A percentile compares a stretch with the other conserved stretches of the same genome.
These are phyloP conservation scores for Desmodesmus armatus DNA, from an alignment of 139 green algal genomes.

Conservation along the genomic window DNA sequence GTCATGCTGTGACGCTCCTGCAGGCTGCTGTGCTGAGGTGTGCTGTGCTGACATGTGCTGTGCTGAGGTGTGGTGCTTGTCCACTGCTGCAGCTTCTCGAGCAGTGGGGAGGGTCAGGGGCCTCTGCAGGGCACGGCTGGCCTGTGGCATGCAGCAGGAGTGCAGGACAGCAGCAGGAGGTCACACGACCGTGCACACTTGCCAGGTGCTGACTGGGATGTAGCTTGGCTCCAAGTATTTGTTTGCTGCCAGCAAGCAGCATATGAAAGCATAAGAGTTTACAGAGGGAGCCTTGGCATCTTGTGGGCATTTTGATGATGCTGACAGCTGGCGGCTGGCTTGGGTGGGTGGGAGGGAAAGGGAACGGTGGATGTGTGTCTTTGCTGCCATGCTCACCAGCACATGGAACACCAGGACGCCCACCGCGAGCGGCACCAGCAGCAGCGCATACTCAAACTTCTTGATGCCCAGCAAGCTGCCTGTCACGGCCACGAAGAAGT, in stretches of 20 bases:
- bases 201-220: background rate
- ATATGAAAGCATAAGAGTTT: background rate
- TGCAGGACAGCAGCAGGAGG: background rate
- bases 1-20: background rate
- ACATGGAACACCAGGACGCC: constrained; percentile 60
- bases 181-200: background rate
- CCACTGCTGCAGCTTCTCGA: constrained; percentile 32
- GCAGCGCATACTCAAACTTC: constrained; percentile 55
- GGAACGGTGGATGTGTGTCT: background rate
- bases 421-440: constrained; percentile 58
- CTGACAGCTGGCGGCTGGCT: background rate
- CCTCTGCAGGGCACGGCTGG: background rate
- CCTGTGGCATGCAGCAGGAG: background rate
- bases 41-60: background rate
- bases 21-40: background rate
- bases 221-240: background rate
- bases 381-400: constrained; percentile 30
- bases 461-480: constrained; percentile 75
- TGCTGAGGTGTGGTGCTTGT: constrained; percentile 5
- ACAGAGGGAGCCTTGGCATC: background rate
- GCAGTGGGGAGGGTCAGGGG: constrained; percentile 6
- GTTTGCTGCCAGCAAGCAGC: background rate
- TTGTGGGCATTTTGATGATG: background rate
- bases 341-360: background rate
- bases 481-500: constrained; percentile 82